Evolutionary conservation across 441 rosid genomes (phyloP), one percentile per base, ranked within the genome.

Genomic region (Pelargonium cotyledonis): DNA sequence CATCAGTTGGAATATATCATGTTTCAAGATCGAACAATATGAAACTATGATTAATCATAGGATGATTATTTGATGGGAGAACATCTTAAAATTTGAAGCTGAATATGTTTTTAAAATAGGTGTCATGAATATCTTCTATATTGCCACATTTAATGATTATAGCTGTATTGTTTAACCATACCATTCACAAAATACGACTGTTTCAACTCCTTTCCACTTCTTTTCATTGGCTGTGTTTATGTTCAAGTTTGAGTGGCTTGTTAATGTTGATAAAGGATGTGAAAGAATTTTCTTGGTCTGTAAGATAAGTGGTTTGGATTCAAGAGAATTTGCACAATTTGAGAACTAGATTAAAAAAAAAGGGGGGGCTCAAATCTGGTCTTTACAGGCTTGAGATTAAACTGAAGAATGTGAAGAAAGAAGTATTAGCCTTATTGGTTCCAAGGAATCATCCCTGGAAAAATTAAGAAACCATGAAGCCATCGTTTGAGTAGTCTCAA

Each of bases 231-330:
- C 10, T 58, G 23, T 58, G 63, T 18, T 58, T 58, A 58, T 58
- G 60, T 16, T 53, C 60, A 53, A 15, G 26, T 58, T 58, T 58
- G 12, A 18, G 63, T 58, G 63, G 63, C 14, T 21, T 58, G 63
- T 29, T 58, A 31, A 31, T 31, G 38, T 31, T 21, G 63, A 29
- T 19, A 21, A 18, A 58, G 63, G 63, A 58, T 10, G 29, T 57
- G 62, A 18, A 57, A 26, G 62, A 57, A 57, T 57, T 57, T 58
- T 11, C 8, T 1, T 57, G 62, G 62, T 8, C 23, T 58, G 19
- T 58, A 3, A 19, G 63, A 19, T 21, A 58, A 58, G 19, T 31
- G 63, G 63, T 58, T 58, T 58, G 63, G 62, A 58, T 58, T 58
- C 29, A 16, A 58, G 63, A 58, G 19, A 58, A 58, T 58, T 29